Conservation (phyloP, 1,284 basidiomycete genomes). For the Trichosporon sp. region DNA sequence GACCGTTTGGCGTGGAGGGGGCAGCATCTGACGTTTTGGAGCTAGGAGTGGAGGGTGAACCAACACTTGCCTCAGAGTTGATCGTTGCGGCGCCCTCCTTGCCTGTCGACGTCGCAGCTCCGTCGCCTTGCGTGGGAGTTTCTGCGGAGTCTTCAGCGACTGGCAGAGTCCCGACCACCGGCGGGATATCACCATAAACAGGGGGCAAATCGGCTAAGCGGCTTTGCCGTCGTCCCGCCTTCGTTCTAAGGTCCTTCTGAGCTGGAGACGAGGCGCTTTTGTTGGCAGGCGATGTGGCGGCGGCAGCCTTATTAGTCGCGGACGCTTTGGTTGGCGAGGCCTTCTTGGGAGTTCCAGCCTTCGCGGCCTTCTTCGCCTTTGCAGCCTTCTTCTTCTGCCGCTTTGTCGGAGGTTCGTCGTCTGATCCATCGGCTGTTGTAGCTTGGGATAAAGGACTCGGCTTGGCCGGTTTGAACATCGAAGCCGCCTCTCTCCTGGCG, state of each 20-base stretch:
- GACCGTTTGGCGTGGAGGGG: not conserved
- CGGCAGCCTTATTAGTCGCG: not conserved
- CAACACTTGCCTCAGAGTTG: not conserved
- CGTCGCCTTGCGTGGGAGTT: not conserved
- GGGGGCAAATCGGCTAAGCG: not conserved
- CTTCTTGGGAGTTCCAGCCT: not conserved
- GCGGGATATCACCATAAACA: not conserved
- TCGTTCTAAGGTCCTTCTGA: no score
- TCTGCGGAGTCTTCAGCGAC: not conserved
- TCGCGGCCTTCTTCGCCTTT: not conserved
- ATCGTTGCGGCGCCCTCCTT: no score
- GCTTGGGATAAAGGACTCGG: constrained; percentile 27
- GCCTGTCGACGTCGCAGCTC: not conserved
- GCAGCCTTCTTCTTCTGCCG: constrained; percentile 6
- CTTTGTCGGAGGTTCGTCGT: not conserved
- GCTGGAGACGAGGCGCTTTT: no score
- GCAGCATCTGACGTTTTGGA: not conserved
- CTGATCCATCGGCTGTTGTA: constrained; percentile 4
- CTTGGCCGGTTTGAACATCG: constrained; percentile 23
- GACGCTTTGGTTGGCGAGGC: not conserved
- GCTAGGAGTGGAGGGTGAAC: no score
- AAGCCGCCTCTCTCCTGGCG: not conserved
- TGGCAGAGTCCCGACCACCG: not conserved
- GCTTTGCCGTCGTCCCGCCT: not conserved
- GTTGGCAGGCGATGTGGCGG: not conserved